phyloP scores from a whole-genome alignment of 495 filamentous ascomycete genomes.

The Patellaria atrata region DNA sequence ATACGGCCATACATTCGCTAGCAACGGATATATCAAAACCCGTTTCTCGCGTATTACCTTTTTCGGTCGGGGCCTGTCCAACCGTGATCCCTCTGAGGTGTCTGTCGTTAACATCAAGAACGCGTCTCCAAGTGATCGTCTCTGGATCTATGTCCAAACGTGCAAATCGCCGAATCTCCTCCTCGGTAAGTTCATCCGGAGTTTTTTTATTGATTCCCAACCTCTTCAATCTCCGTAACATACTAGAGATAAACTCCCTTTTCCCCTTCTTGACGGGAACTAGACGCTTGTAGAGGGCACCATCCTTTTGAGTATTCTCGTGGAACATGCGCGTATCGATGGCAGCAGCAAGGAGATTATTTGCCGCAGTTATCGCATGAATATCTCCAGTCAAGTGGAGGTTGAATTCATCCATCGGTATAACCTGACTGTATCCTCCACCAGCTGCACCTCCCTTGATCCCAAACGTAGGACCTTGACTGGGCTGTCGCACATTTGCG shows the following conservation, averaged over 20 bases:
- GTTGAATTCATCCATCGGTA: conserved; percentile 99
- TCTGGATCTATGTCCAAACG: conserved; percentile 90
- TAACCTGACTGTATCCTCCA: conserved; percentile 95
- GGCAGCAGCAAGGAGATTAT: conserved; percentile 94
- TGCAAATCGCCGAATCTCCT: conserved; percentile 78
- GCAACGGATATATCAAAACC: conserved; percentile 97
- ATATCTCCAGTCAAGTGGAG: conserved; percentile 95
- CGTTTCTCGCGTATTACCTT: conserved; percentile 67
- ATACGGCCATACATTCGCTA: conserved; percentile 95
- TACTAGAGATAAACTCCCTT: conserved; percentile 70
- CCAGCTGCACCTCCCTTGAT: conserved; percentile 97
- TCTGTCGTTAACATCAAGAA: conserved; percentile 92
- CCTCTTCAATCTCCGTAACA: conserved; percentile 87
- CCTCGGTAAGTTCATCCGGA: conserved; percentile 74
- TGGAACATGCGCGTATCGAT: conserved; percentile 99
- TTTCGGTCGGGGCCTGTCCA: conserved; percentile 79
- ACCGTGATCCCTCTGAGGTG: conserved; percentile 80
- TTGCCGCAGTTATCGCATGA: conserved; percentile 91
- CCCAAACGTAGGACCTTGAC: conserved; percentile 93
- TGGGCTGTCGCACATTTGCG: conserved; percentile 93
- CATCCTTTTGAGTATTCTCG: conserved; percentile 87
- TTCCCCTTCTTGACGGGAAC: conserved; percentile 84
- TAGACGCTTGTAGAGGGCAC: conserved; percentile 71
- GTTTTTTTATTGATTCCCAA: conserved; percentile 90
- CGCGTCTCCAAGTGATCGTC: conserved; percentile 93